Conservation (phyloP, 23 red algal species). For the Chondrus crispus region DNA sequence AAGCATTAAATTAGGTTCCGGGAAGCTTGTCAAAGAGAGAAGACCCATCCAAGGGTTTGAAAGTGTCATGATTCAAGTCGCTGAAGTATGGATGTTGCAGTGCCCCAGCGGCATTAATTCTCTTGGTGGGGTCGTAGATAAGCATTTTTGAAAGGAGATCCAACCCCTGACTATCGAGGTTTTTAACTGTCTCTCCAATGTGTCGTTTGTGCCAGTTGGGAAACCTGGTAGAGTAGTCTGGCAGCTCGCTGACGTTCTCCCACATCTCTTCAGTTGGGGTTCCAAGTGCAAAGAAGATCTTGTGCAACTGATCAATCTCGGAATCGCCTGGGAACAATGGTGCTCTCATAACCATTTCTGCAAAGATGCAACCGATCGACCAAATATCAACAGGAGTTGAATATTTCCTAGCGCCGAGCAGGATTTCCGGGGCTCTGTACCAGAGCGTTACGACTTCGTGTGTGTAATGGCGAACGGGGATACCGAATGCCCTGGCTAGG, state of each 20-base stretch:
- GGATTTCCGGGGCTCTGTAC: conserved; percentile 98
- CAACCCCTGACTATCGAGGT: conserved; percentile 65
- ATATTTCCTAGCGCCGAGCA: conserved; percentile 90
- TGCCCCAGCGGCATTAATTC: conserved; percentile 84
- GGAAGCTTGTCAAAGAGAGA: conserved; percentile 54
- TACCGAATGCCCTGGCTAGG: conserved; percentile 97
- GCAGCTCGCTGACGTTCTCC: conserved; percentile 76
- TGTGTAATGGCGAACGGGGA: conserved; percentile 97
- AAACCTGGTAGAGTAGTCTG: conserved; percentile 88
- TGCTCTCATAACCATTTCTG: conserved; percentile 86
- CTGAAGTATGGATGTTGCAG: conserved; percentile 92
- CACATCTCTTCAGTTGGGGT: conserved; percentile 89
- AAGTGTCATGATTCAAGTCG: conserved; percentile 60
- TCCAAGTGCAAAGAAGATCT: conserved; percentile 96
- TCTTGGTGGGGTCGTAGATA: conserved; percentile 74
- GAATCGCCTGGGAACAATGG: conserved; percentile 97
- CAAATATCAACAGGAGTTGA: conserved; percentile 96
- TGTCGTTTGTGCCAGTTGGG: conserved; percentile 82
- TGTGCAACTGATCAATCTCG: conserved; percentile 98
- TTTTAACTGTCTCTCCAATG: conserved; percentile 75
- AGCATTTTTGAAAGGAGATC: conserved; percentile 91
- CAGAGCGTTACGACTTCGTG: conserved; percentile 98
- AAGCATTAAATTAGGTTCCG: conserved; percentile 16
- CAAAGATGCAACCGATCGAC: conserved; percentile 99
- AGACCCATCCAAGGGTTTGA: conserved; percentile 40